Conservation (phyloP, 2,329 filamentous ascomycete genomes). For the Ascochyta pisi region DNA sequence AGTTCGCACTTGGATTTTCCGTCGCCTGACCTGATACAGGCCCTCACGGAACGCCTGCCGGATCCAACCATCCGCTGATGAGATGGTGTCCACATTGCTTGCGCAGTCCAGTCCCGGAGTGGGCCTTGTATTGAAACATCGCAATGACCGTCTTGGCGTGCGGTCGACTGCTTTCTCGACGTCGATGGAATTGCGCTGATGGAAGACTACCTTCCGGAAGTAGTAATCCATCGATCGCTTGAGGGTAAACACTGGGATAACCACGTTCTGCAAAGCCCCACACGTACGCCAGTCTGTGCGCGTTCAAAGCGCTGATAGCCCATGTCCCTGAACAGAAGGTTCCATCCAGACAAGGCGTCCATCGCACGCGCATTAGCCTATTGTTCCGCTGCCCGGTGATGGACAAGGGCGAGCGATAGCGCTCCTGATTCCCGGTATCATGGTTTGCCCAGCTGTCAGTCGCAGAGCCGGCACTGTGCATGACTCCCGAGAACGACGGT, state of each 20-base stretch:
- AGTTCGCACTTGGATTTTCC: slow-evolving; percentile 4
- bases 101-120: slow-evolving; percentile 5
- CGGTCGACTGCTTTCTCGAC: slow-evolving; percentile 5
- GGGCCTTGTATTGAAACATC: slow-evolving; percentile 5
- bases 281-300: slow-evolving; percentile 12
- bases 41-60: slow-evolving; percentile 2
- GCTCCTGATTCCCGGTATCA: slow-evolving; percentile 16
- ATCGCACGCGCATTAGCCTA: slow-evolving; percentile 19
- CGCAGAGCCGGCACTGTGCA: slow-evolving; percentile 7
- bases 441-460: slow-evolving; percentile 17
- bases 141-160: slow-evolving; percentile 14
- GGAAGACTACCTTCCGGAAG: slow-evolving; percentile 9
- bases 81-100: slow-evolving; percentile 6
- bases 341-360: slow-evolving; percentile 19
- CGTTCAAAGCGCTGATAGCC: background rate
- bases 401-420: slow-evolving; percentile 8
- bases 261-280: slow-evolving; percentile 8
- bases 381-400: slow-evolving; percentile 18
- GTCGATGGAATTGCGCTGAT: background rate
- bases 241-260: background rate
- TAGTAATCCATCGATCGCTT: slow-evolving; percentile 9
- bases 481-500: slow-evolving; percentile 2
- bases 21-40: slow-evolving; percentile 7
- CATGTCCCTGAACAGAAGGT: slow-evolving; percentile 21
- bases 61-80: background rate